phyloP scores from a whole-genome alignment of 768 basidiomycete genomes.

The Xanthoconium stramineum region DNA sequence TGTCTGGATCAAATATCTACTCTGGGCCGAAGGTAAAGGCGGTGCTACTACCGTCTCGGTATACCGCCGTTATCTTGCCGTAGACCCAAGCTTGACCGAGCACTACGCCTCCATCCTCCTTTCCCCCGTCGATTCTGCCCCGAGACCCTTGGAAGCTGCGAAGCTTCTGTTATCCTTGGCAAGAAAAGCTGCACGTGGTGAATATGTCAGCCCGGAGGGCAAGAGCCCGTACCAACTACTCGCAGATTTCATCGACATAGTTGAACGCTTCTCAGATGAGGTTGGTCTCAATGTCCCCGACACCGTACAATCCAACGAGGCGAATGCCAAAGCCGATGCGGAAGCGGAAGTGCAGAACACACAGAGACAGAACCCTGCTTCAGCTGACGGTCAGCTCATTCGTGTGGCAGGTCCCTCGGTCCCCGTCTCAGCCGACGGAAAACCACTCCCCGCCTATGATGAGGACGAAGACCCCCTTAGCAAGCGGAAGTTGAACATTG shows the following conservation, averaged over 20 bases:
- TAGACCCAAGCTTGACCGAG: constrained; percentile 81
- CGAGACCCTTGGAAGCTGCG: constrained; percentile 88
- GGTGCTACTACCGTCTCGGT: constrained; percentile 75
- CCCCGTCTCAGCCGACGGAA: constrained; percentile 48
- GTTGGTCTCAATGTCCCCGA: constrained; percentile 86
- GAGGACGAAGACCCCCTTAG: constrained; percentile 82
- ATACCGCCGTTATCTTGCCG: constrained; percentile 84
- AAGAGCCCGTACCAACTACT: constrained; percentile 96
- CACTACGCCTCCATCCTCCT: constrained; percentile 71
- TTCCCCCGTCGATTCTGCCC: constrained; percentile 49
- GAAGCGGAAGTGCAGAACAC: constrained; percentile 37
- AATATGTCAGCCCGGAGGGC: constrained; percentile 84
- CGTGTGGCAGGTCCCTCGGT: constrained; percentile 68
- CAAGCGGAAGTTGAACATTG: constrained; percentile 75
- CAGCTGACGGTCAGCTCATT: constrained; percentile 60
- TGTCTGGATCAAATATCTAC: constrained; percentile 89
- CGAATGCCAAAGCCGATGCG: constrained; percentile 46
- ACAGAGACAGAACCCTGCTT: constrained; percentile 37
- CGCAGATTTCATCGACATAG: constrained; percentile 87
- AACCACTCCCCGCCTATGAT: constrained; percentile 54
- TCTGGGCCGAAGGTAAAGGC: constrained; percentile 85
- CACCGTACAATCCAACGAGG: constrained; percentile 55
- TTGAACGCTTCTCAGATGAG: constrained; percentile 87
- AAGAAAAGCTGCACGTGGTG: constrained; percentile 76
- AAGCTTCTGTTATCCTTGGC: constrained; percentile 85